Percentiles rank a stretch among this genome's conserved stretches.
Conservation (phyloP, 441 rosid genomes). For the Adansonia grandidieri region DNA sequence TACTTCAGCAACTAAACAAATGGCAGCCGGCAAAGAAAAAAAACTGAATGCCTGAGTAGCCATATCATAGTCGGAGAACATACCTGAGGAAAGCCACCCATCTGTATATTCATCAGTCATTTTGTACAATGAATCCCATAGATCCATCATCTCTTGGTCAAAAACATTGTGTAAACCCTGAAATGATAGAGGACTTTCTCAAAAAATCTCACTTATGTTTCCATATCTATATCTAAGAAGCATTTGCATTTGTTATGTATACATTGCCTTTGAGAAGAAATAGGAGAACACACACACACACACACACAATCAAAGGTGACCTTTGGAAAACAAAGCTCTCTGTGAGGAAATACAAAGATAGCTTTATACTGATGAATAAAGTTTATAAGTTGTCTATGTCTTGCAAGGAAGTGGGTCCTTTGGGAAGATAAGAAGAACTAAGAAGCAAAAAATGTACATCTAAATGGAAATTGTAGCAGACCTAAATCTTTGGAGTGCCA, state of each 20-base stretch:
- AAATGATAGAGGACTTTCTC: conserved; percentile 29
- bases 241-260: not conserved
- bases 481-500: not conserved
- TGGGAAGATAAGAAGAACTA: not conserved
- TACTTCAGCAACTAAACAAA: conserved; percentile 15
- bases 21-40: conserved; percentile 8
- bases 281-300: not conserved
- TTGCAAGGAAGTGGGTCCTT: not conserved
- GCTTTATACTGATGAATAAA: not conserved
- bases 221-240: not conserved
- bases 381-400: conserved; percentile 1
- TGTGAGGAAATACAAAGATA: not conserved
- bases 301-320: not conserved
- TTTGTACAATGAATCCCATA: conserved; percentile 65
- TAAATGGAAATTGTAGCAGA: not conserved
- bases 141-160: conserved; percentile 50
- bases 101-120: conserved; percentile 81
- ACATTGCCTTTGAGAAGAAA: conserved; percentile 15
- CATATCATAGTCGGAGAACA: conserved; percentile 15
- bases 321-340: not conserved
- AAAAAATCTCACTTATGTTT: not conserved
- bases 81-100: conserved; percentile 88
- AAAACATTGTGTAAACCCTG: conserved; percentile 68
- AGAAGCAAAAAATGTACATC: not conserved
- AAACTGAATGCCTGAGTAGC: conserved; percentile 17